Base-by-base conservation (phyloP, 257 asterid genomes). In the Apocynum venetum region DNA sequence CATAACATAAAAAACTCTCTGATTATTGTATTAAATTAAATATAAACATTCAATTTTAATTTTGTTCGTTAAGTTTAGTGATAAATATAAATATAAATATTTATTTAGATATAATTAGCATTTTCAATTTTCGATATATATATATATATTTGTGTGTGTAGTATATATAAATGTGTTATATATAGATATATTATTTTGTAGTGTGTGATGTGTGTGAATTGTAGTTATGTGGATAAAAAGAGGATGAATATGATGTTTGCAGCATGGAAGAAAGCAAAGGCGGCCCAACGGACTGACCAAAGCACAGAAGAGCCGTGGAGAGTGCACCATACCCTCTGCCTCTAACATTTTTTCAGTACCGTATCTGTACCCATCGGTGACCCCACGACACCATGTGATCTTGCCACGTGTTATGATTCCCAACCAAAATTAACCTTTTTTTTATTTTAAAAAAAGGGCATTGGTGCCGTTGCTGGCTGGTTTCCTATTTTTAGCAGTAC, bases 401-500 rank as follows among this genome's bases (percentile, higher is more conserved):
- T 77, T 56, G 80, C 71, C 82, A 77, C 86, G 80, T 77, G 80
- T 73, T 14, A 13, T 55, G 64, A 79, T 79, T 60, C 63, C 56
- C 19, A 40, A 53, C 31, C 31, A 25, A 25, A 25, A 25, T 25
- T 25, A 25, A 25, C 31, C 31, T 25, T 25, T 25, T 25, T 3
- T 1, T 53, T 53, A 13, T 14, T 1, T 12, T 13, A 12, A 53
- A 1, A 53, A 14, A 3, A 2, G 31, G 31, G 31, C 31, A 40
- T 1, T 35, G 73, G 72, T 44, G 8, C 68, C 69, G 65, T 72
- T 15, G 38, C 72, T 59, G 60, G 44, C 73, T 25, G 49, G 38
- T 63, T 67, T 80, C 76, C 86, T 77, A 73, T 76, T 83, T 83
- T 76, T 77, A 74, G 83, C 8, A 73, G 83, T 12, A 73, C 47